Evolutionary conservation across 2,329 filamentous ascomycete genomes (phyloP).

Genomic region (Grosmannia serpens): DNA sequence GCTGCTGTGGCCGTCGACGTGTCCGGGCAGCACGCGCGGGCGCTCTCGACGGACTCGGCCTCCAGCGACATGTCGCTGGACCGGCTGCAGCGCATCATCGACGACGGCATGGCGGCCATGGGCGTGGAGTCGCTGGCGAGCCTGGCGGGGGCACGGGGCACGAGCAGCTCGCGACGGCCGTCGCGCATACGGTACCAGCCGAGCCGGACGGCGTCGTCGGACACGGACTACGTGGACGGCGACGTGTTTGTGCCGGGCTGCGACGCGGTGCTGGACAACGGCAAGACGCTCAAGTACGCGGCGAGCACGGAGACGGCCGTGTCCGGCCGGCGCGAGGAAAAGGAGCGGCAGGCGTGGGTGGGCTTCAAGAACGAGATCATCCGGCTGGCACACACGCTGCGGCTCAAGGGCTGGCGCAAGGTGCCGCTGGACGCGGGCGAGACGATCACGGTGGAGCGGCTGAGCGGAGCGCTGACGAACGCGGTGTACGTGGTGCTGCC

Average conservation of each 20-base stretch:
- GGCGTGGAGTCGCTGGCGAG: slow-evolving; percentile 26
- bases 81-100: slow-evolving; percentile 67
- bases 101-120: slow-evolving; percentile 48
- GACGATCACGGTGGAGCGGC: slow-evolving; percentile 56
- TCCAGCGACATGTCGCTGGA: slow-evolving; percentile 66
- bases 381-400: slow-evolving; percentile 75
- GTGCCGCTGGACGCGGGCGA: slow-evolving; percentile 62
- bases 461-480: slow-evolving; percentile 91
- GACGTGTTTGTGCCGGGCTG: slow-evolving; percentile 75
- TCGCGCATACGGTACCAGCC: slow-evolving; percentile 22
- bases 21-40: slow-evolving; percentile 19
- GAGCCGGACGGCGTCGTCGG: slow-evolving; percentile 54
- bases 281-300: slow-evolving; percentile 68
- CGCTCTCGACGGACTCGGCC: slow-evolving; percentile 51
- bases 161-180: slow-evolving; percentile 18
- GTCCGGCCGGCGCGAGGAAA: slow-evolving; percentile 31
- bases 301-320: slow-evolving; percentile 14
- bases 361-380: slow-evolving; percentile 87
- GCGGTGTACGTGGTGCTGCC: slow-evolving; percentile 91
- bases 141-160: neutral
- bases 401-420: slow-evolving; percentile 82
- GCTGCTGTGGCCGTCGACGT: neutral
- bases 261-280: slow-evolving; percentile 78
- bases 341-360: slow-evolving; percentile 69
- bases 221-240: slow-evolving; percentile 76